Conservation (phyloP, 495 filamentous ascomycete genomes). For the Aspergillus homomorphus region DNA sequence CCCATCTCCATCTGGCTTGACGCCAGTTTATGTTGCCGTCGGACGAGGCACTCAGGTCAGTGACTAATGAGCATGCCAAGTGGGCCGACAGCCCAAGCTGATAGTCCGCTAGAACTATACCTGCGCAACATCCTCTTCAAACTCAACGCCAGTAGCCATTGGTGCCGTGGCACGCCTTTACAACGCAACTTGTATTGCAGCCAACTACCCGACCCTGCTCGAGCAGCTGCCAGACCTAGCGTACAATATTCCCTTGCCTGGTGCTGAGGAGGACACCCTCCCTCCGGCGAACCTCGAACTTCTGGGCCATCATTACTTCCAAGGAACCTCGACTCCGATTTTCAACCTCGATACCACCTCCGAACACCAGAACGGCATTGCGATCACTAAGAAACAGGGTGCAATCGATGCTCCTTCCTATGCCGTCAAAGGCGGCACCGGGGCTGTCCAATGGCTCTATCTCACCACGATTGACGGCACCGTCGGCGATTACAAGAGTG, state of each 20-base stretch:
- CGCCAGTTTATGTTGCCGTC: conserved; percentile 71
- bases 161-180: conserved; percentile 86
- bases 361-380: conserved; percentile 55
- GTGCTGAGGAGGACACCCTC: conserved; percentile 20
- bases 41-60: conserved; percentile 72
- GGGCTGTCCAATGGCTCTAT: conserved; percentile 59
- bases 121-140: conserved; percentile 58
- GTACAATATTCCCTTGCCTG: conserved; percentile 44
- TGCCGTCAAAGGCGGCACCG: conserved; percentile 53
- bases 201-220: conserved; percentile 61
- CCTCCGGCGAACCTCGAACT: conserved; percentile 56
- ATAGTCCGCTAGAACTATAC: conserved; percentile 73
- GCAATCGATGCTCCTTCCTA: conserved; percentile 55
- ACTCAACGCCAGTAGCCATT: conserved; percentile 55
- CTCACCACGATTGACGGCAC: conserved; percentile 51
- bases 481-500: conserved; percentile 62
- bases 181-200: conserved; percentile 78
- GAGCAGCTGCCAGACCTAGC: conserved; percentile 42
- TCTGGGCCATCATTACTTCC: conserved; percentile 79
- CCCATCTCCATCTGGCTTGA: conserved; percentile 55
- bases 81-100: neutral
- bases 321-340: conserved; percentile 57
- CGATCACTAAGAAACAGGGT: conserved; percentile 56
- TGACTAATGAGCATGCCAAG: neutral
- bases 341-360: conserved; percentile 70